Base-by-base conservation (phyloP, 768 basidiomycete genomes). In the Astraeus odoratus region DNA sequence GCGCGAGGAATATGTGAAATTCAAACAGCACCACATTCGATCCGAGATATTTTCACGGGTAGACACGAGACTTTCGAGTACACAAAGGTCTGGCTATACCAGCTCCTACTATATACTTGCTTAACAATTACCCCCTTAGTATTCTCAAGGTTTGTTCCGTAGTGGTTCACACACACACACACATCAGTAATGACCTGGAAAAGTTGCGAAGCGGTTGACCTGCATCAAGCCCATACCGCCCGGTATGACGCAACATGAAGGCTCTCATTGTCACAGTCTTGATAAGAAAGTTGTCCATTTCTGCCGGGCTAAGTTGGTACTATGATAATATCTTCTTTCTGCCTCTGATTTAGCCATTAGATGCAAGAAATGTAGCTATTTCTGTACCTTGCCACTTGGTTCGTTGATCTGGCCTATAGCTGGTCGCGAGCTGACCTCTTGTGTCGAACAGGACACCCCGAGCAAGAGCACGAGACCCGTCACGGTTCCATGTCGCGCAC, bases 401-500 rank as follows among this genome's bases (percentile, higher is more conserved):
- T 25, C 58, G 23, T 22, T 13, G 6, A 8, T 39, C 23, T 6
- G 22, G 12, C n/a, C 16, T 10, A 2, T 22, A 15, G 16, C n/a
- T 39, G 20, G 1, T 13, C 5, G 16, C 37, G 16, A 6, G 5
- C 19, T 39, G 22, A 39, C n/a, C 4, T 6, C 16, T 9, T 5
- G 37, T 6, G 16, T 27, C 16, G 19, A 15, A 8, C 34, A 82
- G 80, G 75, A 0, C 81, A 83, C 46, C 45, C 75, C 1, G 78
- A 82, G 46, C 68, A 72, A 49, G 76, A 78, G 36, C 80, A 83
- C 30, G 78, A 80, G 35, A 83, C 80, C 0, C 68, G 67, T 13
- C 80, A 83, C 46, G 81, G 80, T 5, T 80, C 77, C 1, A 81
- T 81, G 79, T 74, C 77, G 0, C 68, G 63, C 44, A 74, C 76